Evolutionary conservation across 2,329 filamentous ascomycete genomes (phyloP), one percentile per base, ranked within the genome.

Genomic region (Stagonosporopsis rhizophila): DNA sequence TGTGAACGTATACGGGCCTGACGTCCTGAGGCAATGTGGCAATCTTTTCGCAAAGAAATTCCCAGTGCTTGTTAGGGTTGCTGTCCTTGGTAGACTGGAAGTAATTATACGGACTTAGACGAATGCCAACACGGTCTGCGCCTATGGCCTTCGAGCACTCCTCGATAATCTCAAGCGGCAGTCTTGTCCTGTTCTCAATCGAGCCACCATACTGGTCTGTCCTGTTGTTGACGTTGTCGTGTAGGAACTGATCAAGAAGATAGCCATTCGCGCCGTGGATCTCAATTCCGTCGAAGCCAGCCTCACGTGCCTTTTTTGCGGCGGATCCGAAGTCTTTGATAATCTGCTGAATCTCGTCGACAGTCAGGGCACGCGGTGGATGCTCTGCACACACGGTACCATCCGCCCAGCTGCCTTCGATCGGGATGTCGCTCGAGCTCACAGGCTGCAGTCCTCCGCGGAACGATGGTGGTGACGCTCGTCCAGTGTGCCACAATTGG

Each of bases 81-180:
- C 77, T 78, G 61, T 81, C 79, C 48, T 75, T 74, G 61, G 69
- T 82, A 38, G 69, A 66, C 46, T 74, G 72, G 60, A 75, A 75
- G 61, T 75, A 75, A 56, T 75, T 75, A 60, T 64, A 75, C 4
- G 72, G 72, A 20, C 63, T 67, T 22, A 74, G 64, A 23, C 73
- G 65, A 19, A 77, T 73, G 14, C 70, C 73, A 6, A 72, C 67
- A 14, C 68, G 65, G 19, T 73, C 69, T 40, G 64, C 63, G 7
- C 74, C 73, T 41, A 76, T 72, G 2, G 74, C 69, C 35, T 69
- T 71, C 7, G 65, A 64, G 34, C 68, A 68, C 49, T 69, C 72
- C 41, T 69, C 52, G 41, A 75, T 82, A n/a, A 87, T 75, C 61
- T 86, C 83, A 2, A 87, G 68, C 1, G 79, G 80, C 62, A 89